Evolutionary conservation across 495 filamentous ascomycete genomes (phyloP).

Genomic region (Pseudotulostoma volvatum): DNA sequence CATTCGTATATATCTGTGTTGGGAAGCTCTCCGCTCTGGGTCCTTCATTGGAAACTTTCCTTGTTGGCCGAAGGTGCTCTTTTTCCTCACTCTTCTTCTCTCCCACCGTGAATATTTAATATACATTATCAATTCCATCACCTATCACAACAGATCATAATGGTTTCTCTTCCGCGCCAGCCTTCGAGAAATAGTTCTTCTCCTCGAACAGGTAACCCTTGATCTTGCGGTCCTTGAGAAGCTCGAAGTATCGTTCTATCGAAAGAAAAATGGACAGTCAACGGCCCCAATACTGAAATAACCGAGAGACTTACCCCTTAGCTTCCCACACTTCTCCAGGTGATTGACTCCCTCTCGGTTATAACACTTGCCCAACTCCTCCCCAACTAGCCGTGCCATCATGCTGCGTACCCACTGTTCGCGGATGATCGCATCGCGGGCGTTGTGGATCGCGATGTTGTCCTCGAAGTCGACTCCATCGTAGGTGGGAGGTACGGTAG

Average conservation of each 20-base stretch:
- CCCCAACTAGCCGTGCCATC: constrained; percentile 87
- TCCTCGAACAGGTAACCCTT: constrained; percentile 83
- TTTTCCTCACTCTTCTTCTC: too few species aligned
- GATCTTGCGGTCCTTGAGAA: constrained; percentile 69
- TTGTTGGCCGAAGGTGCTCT: too few species aligned
- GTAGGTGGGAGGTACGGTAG: constrained; percentile 82
- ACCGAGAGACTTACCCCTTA: constrained; percentile 51
- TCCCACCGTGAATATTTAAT: too few species aligned
- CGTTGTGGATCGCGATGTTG: constrained; percentile 72
- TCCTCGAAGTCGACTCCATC: constrained; percentile 96
- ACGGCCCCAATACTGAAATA: constrained; percentile 1
- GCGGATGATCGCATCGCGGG: constrained; percentile 83
- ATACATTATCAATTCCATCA: too few species aligned
- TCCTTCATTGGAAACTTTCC: too few species aligned
- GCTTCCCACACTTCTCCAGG: constrained; percentile 81
- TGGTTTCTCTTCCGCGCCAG: constrained; percentile 4
- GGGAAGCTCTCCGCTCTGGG: too few species aligned
- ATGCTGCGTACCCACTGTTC: constrained; percentile 97
- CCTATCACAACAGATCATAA: background rate
- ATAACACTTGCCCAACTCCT: constrained; percentile 96
- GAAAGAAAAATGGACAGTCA: background rate
- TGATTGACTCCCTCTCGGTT: constrained; percentile 88
- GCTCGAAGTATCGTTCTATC: constrained; percentile 81
- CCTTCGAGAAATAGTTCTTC: constrained; percentile 56
- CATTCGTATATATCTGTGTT: too few species aligned